Base-by-base conservation (phyloP, 805 yeast species). In the Teunomyces cretensis region DNA sequence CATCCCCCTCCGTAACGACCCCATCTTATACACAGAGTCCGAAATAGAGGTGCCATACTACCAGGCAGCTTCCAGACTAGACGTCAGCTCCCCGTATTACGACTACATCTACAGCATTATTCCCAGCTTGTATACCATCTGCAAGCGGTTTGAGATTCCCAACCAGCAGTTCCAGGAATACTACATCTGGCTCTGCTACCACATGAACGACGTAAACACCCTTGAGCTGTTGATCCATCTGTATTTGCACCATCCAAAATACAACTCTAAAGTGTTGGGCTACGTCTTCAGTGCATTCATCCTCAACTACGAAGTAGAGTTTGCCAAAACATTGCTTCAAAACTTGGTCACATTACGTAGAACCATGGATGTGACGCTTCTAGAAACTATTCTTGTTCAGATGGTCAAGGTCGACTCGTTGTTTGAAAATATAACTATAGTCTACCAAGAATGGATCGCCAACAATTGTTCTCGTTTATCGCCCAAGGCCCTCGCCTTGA, bases 141-240 rank as follows among this genome's bases (percentile, higher is more conserved):
- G 56, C 47, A 43, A 47, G 24, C 43, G 48, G 5, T 61, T 42
- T 14, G 50, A 43, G 30, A 38, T 24, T 16, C n/a, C 41, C 7
- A 35, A 47, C 27, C 47, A 36, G 17, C 39, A 24, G 22, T 33
- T 46, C 28, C 42, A 35, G 13, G 63, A 61, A 33, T 51, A 55
- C 32, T 61, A 58, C 36, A 64, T 67, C 8, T 67, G 70, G 66
- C 46, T 67, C 13, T 60, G 70, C 39, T 71, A 65, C 49, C 72
- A 71, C 51, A 53, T 52, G 52, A 64, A 67, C 37, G 69, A 71
- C 39, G 19, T 63, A 11, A 51, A 54, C 13, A 49, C 57, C 19
- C 41, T 65, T 14, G 60, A 60, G 36, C 43, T 47, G 17, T 45
- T 62, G 15, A 45, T 59, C 8, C 51, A 57, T 36, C 40, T 46